Evolutionary conservation across 495 filamentous ascomycete genomes (phyloP).

Genomic region (Penicillium dipodomyicola): DNA sequence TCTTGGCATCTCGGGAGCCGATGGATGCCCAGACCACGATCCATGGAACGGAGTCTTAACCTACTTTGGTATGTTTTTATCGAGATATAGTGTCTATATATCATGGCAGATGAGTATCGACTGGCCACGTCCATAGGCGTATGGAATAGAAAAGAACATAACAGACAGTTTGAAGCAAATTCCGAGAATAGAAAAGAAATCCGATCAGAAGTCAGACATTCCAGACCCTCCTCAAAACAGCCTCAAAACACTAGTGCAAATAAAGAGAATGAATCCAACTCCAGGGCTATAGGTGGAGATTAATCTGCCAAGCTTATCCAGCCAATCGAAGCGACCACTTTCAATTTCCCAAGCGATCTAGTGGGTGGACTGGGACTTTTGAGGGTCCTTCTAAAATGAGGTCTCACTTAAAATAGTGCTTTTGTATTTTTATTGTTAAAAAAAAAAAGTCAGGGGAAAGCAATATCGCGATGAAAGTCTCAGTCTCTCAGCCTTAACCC

Average conservation of each 20-base stretch:
- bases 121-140: too few species aligned
- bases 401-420: conserved; percentile 4
- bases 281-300: background rate
- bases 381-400: background rate
- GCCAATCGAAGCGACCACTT: background rate
- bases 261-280: background rate
- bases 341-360: background rate
- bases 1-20: too few species aligned
- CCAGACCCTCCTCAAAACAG: background rate
- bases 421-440: too few species aligned
- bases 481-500: background rate
- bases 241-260: background rate
- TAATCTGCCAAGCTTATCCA: background rate
- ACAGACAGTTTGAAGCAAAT: too few species aligned
- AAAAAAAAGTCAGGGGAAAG: background rate
- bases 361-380: background rate
- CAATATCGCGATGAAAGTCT: background rate
- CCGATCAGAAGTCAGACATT: background rate
- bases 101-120: too few species aligned
- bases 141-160: too few species aligned
- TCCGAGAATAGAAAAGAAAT: too few species aligned
- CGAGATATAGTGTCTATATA: too few species aligned
- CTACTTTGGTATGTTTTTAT: too few species aligned
- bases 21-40: too few species aligned
- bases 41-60: too few species aligned